A percentile compares a stretch with the other conserved stretches of the same genome.
These are phyloP conservation scores for Moniliophthora roreri DNA, from an alignment of 1,284 basidiomycete species.

Conservation along the genomic window DNA sequence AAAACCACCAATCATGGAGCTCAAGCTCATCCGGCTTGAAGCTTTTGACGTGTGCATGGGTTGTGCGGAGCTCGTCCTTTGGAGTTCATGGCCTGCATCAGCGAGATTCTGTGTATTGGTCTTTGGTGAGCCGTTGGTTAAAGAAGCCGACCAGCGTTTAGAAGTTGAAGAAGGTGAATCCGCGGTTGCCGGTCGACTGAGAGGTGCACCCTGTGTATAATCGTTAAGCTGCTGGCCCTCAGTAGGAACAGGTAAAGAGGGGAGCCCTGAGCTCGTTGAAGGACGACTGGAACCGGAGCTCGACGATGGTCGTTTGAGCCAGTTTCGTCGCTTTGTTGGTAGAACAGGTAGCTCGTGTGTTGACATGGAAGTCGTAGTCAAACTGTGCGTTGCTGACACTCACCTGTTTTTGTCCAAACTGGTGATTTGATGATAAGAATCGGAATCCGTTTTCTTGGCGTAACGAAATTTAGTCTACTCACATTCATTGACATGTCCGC, in stretches of 20 bases:
- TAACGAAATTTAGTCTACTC: too few relatives aligned
- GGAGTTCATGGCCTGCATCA: neutral
- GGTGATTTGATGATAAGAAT: too few relatives aligned
- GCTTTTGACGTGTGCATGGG: neutral
- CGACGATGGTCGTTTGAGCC: neutral
- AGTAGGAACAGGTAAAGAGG: neutral
- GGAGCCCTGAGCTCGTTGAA: neutral
- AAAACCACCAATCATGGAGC: neutral
- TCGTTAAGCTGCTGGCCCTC: slow-evolving; percentile 1
- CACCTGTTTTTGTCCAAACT: too few relatives aligned
- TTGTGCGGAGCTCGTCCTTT: neutral
- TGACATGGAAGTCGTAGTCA: neutral
- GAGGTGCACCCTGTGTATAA: neutral
- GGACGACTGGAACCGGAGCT: neutral
- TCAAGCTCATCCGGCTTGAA: neutral
- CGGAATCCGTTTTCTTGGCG: too few relatives aligned
- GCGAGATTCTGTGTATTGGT: neutral
- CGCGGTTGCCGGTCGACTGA: slow-evolving; percentile 2
- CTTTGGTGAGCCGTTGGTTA: neutral
- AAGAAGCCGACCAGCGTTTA: neutral
- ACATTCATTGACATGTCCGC: too few relatives aligned
- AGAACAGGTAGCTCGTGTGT: neutral
- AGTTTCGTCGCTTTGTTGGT: neutral
- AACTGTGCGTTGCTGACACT: neutral
- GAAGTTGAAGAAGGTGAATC: neutral